These are phyloP conservation scores for Actinidia arguta DNA, from an alignment of 179 eudicot genomes.

Conservation along the genomic window DNA sequence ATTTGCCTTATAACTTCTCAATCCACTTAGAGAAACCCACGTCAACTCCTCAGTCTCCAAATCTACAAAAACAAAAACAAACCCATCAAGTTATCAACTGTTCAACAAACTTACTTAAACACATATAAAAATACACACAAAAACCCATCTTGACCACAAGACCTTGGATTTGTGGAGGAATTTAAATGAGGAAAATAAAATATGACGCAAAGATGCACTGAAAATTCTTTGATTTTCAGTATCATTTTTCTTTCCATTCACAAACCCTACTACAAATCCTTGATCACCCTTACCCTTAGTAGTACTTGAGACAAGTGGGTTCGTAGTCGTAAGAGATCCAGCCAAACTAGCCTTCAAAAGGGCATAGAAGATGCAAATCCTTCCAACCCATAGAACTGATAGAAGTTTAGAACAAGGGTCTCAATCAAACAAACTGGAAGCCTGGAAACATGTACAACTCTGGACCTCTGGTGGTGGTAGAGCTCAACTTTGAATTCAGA, in stretches of 20 bases:
- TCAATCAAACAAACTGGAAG: too few relatives aligned
- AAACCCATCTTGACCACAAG: background rate
- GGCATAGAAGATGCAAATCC: slow-evolving; percentile 82
- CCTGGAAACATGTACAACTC: too few relatives aligned
- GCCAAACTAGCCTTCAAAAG: slow-evolving; percentile 90
- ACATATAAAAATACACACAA: background rate
- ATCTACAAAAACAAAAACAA: slow-evolving; percentile 40
- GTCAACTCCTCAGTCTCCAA: slow-evolving; percentile 59
- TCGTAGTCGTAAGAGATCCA: slow-evolving; percentile 85
- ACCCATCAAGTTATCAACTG: too few relatives aligned
- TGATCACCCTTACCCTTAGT: too few relatives aligned
- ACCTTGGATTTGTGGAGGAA: too few relatives aligned
- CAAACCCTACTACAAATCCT: background rate
- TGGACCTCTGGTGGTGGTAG: background rate
- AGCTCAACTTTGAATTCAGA: background rate
- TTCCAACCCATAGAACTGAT: slow-evolving; percentile 97
- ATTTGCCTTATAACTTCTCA: slow-evolving; percentile 60
- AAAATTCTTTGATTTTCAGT: too few relatives aligned
- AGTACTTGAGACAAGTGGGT: slow-evolving; percentile 70
- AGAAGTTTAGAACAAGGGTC: slow-evolving; percentile 61
- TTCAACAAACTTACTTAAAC: too few relatives aligned
- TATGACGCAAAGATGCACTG: too few relatives aligned
- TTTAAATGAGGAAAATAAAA: too few relatives aligned
- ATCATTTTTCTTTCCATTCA: too few relatives aligned
- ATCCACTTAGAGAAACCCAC: slow-evolving; percentile 89